Evolutionary conservation across 2,329 filamentous ascomycete species (phyloP).

Genomic region (Rhinocladiella similis): DNA sequence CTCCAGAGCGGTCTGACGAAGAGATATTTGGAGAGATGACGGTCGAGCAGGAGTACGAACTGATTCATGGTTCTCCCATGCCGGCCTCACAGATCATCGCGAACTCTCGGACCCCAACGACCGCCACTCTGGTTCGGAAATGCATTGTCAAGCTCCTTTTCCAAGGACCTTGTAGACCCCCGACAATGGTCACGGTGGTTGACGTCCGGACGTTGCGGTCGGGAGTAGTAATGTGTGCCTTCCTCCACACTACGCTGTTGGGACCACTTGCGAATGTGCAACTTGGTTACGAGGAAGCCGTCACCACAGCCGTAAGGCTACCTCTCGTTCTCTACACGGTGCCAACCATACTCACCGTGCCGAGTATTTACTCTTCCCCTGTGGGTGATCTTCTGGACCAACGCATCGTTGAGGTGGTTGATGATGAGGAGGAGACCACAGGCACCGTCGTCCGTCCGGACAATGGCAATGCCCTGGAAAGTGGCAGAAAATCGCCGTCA

Average conservation of each 20-base stretch:
- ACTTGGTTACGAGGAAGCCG: background rate
- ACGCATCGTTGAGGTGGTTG: background rate
- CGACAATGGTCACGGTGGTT: background rate
- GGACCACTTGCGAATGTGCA: background rate
- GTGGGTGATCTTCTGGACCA: background rate
- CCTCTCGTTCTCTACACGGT: background rate
- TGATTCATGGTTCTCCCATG: background rate
- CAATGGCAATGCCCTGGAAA: too few relatives aligned
- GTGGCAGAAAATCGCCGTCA: background rate
- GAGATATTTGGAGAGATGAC: conserved; percentile 6
- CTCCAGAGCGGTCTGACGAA: background rate
- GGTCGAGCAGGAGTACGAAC: background rate
- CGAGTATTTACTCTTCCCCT: background rate
- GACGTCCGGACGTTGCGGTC: background rate
- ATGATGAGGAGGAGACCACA: background rate
- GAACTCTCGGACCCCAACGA: background rate
- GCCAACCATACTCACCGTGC: background rate
- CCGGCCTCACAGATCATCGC: background rate
- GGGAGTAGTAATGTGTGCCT: background rate
- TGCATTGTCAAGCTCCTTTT: background rate
- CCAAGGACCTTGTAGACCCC: background rate
- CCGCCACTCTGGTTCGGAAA: background rate
- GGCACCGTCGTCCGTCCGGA: background rate
- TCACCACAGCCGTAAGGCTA: background rate
- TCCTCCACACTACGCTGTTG: background rate